Evolutionary conservation across 1,139 yeast genomes (phyloP), one percentile per base, ranked within the genome.

Genomic region (Yamadazyma triangularis): DNA sequence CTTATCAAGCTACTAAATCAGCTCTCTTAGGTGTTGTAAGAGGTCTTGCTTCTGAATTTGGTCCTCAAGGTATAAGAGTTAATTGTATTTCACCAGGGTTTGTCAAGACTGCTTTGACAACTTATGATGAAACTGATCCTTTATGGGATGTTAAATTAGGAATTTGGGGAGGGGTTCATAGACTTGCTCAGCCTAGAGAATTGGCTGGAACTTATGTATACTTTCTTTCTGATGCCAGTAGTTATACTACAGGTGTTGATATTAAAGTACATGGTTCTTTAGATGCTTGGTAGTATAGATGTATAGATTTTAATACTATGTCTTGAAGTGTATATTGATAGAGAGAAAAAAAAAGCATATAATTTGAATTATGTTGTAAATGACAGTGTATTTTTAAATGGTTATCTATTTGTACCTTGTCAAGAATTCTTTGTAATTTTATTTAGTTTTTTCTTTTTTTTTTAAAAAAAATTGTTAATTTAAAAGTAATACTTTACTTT

Each of bases 21-120:
- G 79, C 77, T 2, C 67, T 69, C 13, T 50, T 65, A 36, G 77
- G 72, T 40, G 57, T 73, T 37, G 70, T 72, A 21, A 67, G 61
- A 48, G 72, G 76, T 8, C 54, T 73, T 39, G 78, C 79, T 8
- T 64, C 73, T 23, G 73, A 68, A 48, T 68, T 70, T 63, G 73
- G 73, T 15, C 53, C 58, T 1, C 66, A 72, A 37, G 78, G 77
- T 4, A 36, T 36, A 24, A 53, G 80, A 35, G 76, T 70, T 28
- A 74, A 74, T 47, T 56, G 73, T 23, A 63, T 74, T 16, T 64
- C 77, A 10, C 80, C 80, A 3, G 79, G 79, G 15, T 73, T 73
- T 48, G 67, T 72, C 30, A 48, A 45, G 29, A 70, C 76, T 11
- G 78, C 77, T 23, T 67, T 76, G 41, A 60, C 77, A 23, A 34